Evolutionary conservation across 768 basidiomycete species (phyloP).

Genomic region (Lactifluus subvellereus): DNA sequence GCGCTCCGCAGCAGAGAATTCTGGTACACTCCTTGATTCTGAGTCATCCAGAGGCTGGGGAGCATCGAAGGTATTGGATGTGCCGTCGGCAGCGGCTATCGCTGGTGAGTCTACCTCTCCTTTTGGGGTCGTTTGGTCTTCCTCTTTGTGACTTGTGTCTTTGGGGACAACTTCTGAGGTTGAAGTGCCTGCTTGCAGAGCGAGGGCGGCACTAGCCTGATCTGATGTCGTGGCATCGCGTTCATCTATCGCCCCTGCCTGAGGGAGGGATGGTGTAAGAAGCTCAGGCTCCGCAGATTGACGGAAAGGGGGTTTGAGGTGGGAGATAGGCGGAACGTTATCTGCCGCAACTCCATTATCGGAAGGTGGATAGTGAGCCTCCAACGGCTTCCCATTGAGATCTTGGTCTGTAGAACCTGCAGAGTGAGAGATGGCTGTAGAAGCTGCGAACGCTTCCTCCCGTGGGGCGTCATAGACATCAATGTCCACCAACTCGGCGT

Average conservation of each 20-base stretch:
- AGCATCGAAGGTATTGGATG: neutral
- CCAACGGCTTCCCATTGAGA: neutral
- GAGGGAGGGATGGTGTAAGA: constrained; percentile 4
- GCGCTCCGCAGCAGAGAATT: neutral
- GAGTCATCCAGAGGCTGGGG: neutral
- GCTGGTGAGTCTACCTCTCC: neutral
- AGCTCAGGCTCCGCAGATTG: constrained; percentile 27
- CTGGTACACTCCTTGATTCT: neutral
- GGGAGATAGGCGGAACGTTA: constrained; percentile 60
- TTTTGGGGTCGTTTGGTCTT: neutral
- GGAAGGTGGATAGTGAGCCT: constrained; percentile 4
- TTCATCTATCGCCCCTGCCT: neutral
- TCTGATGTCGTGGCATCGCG: neutral
- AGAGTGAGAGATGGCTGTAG: constrained; percentile 3
- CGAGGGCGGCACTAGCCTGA: neutral
- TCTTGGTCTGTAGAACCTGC: constrained; percentile 5
- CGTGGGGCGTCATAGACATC: constrained; percentile 22
- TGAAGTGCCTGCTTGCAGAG: neutral
- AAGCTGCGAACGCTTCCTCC: constrained; percentile 9
- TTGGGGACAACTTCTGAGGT: neutral
- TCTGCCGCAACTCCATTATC: constrained; percentile 61
- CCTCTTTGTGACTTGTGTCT: neutral
- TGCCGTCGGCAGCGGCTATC: neutral
- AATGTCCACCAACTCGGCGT: constrained; percentile 23
- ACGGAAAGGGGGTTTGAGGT: constrained; percentile 34